phyloP scores from a whole-genome alignment of 2,329 filamentous ascomycete species.

The Pochonia chlamydosporia region DNA sequence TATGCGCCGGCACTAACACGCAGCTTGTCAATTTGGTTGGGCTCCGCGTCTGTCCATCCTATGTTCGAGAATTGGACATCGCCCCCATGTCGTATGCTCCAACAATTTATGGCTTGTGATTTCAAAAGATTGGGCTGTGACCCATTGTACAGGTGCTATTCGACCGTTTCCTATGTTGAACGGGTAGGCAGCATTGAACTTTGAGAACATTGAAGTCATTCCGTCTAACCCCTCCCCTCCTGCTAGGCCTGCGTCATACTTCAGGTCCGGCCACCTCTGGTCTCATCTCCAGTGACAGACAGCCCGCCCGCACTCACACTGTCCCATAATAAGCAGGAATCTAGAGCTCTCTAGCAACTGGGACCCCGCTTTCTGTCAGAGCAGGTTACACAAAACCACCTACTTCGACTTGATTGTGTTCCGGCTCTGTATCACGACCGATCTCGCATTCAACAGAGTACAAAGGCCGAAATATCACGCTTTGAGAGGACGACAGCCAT shows the following conservation, averaged over 20 bases:
- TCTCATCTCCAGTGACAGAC: too few species aligned
- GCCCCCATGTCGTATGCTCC: too few species aligned
- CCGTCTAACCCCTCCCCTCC: background rate
- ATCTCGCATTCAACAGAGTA: background rate
- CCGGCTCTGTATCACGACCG: background rate
- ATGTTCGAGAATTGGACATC: too few species aligned
- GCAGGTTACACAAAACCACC: background rate
- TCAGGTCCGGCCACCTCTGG: too few species aligned
- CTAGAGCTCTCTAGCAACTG: background rate
- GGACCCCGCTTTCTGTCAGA: background rate
- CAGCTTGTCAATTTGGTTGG: background rate
- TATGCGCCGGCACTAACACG: background rate
- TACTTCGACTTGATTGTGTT: background rate
- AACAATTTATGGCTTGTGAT: too few species aligned
- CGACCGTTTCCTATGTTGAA: background rate
- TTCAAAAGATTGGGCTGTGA: background rate
- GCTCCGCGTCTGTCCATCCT: too few species aligned
- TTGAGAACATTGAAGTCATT: too few species aligned
- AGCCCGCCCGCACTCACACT: background rate
- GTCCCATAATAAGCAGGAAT: background rate
- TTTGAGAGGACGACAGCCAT: background rate
- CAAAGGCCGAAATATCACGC: background rate
- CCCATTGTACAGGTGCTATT: background rate
- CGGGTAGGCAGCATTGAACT: background rate
- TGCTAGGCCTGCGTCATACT: background rate